Conservation (phyloP, 306 rosid genomes). For the Rosa lucieae region DNA sequence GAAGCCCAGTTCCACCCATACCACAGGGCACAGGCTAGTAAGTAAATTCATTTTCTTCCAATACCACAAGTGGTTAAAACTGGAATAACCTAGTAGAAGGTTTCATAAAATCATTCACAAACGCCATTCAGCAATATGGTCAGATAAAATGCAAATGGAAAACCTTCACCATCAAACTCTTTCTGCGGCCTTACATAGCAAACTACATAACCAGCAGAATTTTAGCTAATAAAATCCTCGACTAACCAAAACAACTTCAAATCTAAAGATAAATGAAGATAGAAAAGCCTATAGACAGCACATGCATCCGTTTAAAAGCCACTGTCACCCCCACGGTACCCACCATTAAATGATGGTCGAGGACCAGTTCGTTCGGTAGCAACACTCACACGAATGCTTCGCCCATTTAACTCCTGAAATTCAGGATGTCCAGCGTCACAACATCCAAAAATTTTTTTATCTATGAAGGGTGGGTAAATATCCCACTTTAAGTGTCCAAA, state of each 20-base stretch:
- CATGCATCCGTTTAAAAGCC: neutral
- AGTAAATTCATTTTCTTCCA: no score
- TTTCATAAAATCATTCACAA: neutral
- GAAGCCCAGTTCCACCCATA: no score
- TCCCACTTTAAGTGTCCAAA: neutral
- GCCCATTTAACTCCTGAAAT: constrained; percentile 60
- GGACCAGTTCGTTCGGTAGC: constrained; percentile 55
- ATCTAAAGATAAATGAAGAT: neutral
- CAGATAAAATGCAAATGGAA: neutral
- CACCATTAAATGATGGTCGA: neutral
- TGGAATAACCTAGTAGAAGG: neutral
- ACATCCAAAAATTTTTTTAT: no score
- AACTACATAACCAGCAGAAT: neutral
- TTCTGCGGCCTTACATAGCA: neutral
- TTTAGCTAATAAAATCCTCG: constrained; percentile 1
- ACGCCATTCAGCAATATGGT: neutral
- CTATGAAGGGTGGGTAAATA: neutral
- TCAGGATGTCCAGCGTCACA: constrained; percentile 17
- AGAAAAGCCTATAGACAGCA: neutral
- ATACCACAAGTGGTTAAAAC: neutral
- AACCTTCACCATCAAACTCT: neutral
- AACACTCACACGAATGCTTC: constrained; percentile 58
- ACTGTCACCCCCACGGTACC: constrained; percentile 24
- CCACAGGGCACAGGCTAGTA: no score
- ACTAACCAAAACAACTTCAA: neutral